Percentiles rank a stretch among this genome's conserved stretches.
Evolutionary conservation across 805 yeast genomes (phyloP).

Genomic region (Metschnikowia amazonensis): DNA sequence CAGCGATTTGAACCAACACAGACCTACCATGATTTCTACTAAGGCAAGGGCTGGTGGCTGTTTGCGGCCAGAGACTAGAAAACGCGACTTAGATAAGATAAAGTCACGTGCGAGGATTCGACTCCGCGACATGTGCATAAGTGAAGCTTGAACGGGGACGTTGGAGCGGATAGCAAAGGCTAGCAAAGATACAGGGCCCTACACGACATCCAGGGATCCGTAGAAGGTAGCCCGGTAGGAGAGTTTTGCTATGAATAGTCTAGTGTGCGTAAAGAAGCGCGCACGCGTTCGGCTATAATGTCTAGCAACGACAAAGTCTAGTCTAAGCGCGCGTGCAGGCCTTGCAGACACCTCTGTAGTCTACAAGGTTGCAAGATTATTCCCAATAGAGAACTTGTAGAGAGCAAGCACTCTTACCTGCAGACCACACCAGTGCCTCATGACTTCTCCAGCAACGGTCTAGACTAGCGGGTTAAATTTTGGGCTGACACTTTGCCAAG

Average conservation of each 20-base stretch:
- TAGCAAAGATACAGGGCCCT: not conserved
- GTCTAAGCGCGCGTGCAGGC: not conserved
- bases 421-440: not conserved
- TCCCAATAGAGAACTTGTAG: no score
- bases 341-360: not conserved
- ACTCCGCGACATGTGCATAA: not conserved
- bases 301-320: not conserved
- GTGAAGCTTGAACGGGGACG: not conserved
- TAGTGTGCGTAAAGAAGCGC: not conserved
- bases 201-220: not conserved
- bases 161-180: not conserved
- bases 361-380: no score
- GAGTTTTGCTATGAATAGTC: not conserved
- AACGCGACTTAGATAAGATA: slow-evolving; percentile 17
- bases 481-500: no score
- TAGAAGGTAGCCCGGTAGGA: not conserved
- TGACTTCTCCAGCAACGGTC: no score
- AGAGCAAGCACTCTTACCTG: not conserved
- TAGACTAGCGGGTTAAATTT: no score
- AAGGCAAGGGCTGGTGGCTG: not conserved
- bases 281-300: not conserved
- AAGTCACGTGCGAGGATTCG: slow-evolving; percentile 16
- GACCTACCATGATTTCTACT: not conserved
- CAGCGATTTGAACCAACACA: not conserved
- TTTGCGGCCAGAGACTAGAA: not conserved